Base-by-base conservation (phyloP, 352 stramenopile species). In the Phytophthora chlamydospora region DNA sequence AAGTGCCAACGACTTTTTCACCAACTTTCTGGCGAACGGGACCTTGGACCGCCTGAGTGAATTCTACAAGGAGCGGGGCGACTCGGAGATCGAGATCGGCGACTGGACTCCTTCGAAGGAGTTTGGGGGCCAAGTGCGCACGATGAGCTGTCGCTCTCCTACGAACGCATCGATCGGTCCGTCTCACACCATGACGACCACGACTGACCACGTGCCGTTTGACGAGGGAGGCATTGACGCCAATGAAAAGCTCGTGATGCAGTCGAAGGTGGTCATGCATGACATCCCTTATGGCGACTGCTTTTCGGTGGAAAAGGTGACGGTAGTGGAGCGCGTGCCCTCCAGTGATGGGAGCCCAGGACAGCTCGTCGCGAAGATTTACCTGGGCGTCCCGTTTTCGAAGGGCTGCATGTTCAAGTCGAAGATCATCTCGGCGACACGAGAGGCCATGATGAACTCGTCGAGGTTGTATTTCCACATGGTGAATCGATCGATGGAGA, bases 401-500 rank as follows among this genome's bases (percentile, higher is more conserved):
- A 95, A 93, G 45, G 86, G 86, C 4, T 95, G 86, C 52, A 92
- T 95, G 83, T 95, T 93, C 62, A 95, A 95, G 66, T 93, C 83
- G 32, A 95, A 93, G 69, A 95, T 95, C 50, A 92, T 95, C 35
- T 90, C 84, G 0, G 80, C 85, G 12, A 95, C 84, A 33, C 67
- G 74, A 11, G 83, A 90, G 42, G 78, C 80, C 19, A 77, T 89
- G 46, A 59, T 21, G 27, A 78, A 76, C 36, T 90, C 80, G 8
- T 77, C 71, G 3, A 78, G 73, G 19, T 59, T 90, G 27, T 75
- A 77, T 49, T 89, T 87, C 46, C 77, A 92, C 32, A 58, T 83
- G 51, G 75, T 89, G 36, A 89, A 90, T 48, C 77, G 76, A 35
- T 76, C 58, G 19, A 61, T 90, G 29, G 62, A 51, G 10, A 76